Evolutionary conservation across 495 filamentous ascomycete genomes (phyloP).

Genomic region (Entonaema liquescens): DNA sequence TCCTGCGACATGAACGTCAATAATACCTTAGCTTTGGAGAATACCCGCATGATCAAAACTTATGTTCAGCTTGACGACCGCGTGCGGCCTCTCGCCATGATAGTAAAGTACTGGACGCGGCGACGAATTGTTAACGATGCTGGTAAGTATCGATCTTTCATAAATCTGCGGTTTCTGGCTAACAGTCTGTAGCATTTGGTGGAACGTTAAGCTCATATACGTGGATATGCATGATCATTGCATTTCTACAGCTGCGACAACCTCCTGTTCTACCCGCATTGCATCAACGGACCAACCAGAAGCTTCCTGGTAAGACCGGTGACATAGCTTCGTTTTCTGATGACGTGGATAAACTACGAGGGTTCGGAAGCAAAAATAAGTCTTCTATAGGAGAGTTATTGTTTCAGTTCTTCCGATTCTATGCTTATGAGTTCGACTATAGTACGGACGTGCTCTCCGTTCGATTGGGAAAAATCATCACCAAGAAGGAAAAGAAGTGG

Average conservation of each 20-base stretch:
- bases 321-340: slow-evolving; percentile 82
- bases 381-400: slow-evolving; percentile 83
- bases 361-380: slow-evolving; percentile 81
- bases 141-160: slow-evolving; percentile 64
- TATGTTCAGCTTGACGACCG: slow-evolving; percentile 94
- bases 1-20: slow-evolving; percentile 99
- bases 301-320: slow-evolving; percentile 65
- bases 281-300: slow-evolving; percentile 76
- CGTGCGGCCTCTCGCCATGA: slow-evolving; percentile 92
- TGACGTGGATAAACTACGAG: slow-evolving; percentile 74
- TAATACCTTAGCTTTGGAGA: slow-evolving; percentile 91
- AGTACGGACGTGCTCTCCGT: slow-evolving; percentile 86
- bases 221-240: slow-evolving; percentile 99
- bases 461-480: slow-evolving; percentile 81
- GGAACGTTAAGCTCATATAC: slow-evolving; percentile 97
- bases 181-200: slow-evolving; percentile 71
- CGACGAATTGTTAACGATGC: slow-evolving; percentile 92
- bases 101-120: slow-evolving; percentile 97
- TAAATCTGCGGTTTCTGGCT: slow-evolving; percentile 17
- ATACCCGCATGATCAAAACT: slow-evolving; percentile 97
- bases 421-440: slow-evolving; percentile 92
- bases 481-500: slow-evolving; percentile 89
- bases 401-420: slow-evolving; percentile 94
- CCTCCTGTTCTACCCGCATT: slow-evolving; percentile 89
- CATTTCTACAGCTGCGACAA: slow-evolving; percentile 89